Percentiles rank a stretch among this genome's conserved stretches.
phyloP scores from a whole-genome alignment of 2,329 filamentous ascomycete genomes.

The Didymella keratinophila region DNA sequence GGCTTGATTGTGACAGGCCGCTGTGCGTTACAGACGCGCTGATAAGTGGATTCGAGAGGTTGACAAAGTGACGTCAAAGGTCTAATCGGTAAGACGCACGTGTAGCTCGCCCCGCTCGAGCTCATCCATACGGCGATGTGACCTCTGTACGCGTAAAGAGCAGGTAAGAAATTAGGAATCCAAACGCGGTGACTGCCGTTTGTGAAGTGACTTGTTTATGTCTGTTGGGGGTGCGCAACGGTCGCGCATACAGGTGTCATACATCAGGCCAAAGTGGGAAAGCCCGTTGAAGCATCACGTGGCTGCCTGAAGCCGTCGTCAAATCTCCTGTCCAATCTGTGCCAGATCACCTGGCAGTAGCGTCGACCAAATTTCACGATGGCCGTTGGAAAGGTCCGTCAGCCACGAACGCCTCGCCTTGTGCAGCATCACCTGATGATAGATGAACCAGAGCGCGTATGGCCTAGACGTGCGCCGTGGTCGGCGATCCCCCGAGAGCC shows the following conservation, averaged over 20 bases:
- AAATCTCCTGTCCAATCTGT: conserved; percentile 1
- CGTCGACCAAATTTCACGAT: conserved; percentile 2
- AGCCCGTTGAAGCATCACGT: background rate
- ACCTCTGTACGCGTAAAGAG: background rate
- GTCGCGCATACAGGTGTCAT: conserved; percentile 10
- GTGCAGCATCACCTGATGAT: background rate
- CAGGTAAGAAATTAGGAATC: background rate
- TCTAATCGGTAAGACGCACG: background rate
- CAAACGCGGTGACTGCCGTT: background rate
- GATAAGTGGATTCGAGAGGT: background rate
- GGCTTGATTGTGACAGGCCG: background rate
- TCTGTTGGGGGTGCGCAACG: conserved; percentile 7
- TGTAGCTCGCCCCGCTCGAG: conserved; percentile 2
- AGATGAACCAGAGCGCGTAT: background rate
- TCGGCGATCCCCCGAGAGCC: conserved; percentile 7
- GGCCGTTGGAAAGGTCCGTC: conserved; percentile 3
- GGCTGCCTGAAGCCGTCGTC: background rate
- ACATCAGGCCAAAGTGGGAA: conserved; percentile 2
- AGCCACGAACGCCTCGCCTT: conserved; percentile 8
- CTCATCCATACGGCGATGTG: background rate
- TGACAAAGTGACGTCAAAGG: conserved; percentile 7
- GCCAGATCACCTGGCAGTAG: background rate
- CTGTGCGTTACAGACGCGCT: conserved; percentile 1
- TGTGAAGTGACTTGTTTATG: background rate
- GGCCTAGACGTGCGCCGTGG: conserved; percentile 3